Conservation (phyloP, 129 eudicot species). For the Flaveria linearis region DNA sequence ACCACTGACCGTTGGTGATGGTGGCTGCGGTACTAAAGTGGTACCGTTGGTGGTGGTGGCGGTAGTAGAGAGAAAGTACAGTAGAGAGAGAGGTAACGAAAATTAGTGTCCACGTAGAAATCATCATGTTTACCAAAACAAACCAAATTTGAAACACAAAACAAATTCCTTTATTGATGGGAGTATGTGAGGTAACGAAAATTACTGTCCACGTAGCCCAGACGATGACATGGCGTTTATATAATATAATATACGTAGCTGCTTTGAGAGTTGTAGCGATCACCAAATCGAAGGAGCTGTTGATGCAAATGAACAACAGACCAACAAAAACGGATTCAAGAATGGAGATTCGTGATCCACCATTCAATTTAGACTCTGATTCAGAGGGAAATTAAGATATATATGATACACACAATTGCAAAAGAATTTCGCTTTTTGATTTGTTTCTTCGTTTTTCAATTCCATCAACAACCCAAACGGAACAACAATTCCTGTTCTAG, state of each 20-base stretch:
- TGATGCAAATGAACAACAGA: conserved; percentile 2
- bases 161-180: too few relatives aligned
- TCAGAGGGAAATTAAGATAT: background rate
- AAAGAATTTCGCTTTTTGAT: background rate
- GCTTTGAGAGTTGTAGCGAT: background rate
- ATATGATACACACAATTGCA: background rate
- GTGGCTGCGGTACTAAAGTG: too few relatives aligned
- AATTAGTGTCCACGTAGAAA: too few relatives aligned
- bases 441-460: conserved; percentile 16
- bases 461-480: background rate
- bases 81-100: too few relatives aligned
- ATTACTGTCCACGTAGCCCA: too few relatives aligned
- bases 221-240: background rate
- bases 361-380: conserved; percentile 26
- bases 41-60: too few relatives aligned
- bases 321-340: conserved; percentile 23
- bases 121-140: too few relatives aligned
- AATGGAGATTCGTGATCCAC: conserved; percentile 28
- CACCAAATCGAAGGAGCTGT: background rate
- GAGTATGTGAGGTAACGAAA: too few relatives aligned
- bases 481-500: background rate
- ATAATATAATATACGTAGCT: background rate
- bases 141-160: too few relatives aligned
- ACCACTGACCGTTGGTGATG: too few relatives aligned
- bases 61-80: too few relatives aligned